Evolutionary conservation across 306 rosid genomes (phyloP).

Genomic region (Hylodesmum podocarpum): DNA sequence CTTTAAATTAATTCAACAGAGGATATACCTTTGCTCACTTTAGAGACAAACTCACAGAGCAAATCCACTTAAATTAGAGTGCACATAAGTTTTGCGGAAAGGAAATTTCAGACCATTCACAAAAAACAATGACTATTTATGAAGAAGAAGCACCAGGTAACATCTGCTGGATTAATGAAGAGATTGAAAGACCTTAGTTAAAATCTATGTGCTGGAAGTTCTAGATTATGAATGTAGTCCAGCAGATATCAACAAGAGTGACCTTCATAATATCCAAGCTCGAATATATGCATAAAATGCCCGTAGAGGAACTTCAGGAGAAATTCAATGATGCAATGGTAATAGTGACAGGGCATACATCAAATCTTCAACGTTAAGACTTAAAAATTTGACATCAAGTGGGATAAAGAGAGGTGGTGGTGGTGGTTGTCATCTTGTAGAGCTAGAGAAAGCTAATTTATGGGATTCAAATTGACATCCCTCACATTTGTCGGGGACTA

Average conservation of each 20-base stretch:
- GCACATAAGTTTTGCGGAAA: neutral
- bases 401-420: neutral
- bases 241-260: slow-evolving; percentile 3
- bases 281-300: neutral
- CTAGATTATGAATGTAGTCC: slow-evolving; percentile 16
- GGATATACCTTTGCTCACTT: neutral
- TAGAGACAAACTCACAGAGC: neutral
- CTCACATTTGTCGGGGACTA: neutral
- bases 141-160: slow-evolving; percentile 9
- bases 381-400: neutral
- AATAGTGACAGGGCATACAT: neutral
- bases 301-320: neutral
- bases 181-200: neutral
- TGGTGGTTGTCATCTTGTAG: neutral
- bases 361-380: neutral
- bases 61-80: neutral
- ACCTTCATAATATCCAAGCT: slow-evolving; percentile 1
- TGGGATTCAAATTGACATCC: neutral
- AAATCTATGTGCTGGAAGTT: slow-evolving; percentile 4
- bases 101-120: neutral
- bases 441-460: neutral
- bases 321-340: neutral
- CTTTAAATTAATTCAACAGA: neutral
- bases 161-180: neutral
- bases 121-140: neutral